These are phyloP conservation scores for Byssoonygena ceratinophila DNA, from an alignment of 2,329 filamentous ascomycete genomes.

Conservation along the genomic window DNA sequence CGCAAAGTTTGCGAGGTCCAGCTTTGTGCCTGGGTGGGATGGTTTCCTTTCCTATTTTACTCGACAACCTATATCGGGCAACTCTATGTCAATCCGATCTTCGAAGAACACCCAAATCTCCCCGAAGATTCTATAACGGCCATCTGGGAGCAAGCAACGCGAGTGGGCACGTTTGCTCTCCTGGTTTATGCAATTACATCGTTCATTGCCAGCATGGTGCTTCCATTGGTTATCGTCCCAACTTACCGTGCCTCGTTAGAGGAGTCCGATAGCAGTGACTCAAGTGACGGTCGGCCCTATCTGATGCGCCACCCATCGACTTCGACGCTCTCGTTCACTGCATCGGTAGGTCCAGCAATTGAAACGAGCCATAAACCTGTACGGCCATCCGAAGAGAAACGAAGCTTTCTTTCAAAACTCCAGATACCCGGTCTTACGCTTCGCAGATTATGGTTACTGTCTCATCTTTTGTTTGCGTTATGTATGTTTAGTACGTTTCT, in stretches of 20 bases:
- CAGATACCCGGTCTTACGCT: constrained; percentile 77
- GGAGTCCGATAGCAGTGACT: background rate
- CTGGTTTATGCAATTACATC: constrained; percentile 81
- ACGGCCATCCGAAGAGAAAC: constrained; percentile 16
- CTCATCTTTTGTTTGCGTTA: constrained; percentile 69
- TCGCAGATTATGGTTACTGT: constrained; percentile 74
- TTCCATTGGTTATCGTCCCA: constrained; percentile 76
- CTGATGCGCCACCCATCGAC: constrained; percentile 24
- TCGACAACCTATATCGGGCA: constrained; percentile 89
- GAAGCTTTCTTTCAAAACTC: constrained; percentile 48
- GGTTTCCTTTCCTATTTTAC: constrained; percentile 94
- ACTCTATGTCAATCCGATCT: constrained; percentile 76
- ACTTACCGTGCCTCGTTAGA: constrained; percentile 46
- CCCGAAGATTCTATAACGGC: constrained; percentile 62
- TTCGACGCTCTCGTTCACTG: constrained; percentile 26
- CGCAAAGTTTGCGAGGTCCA: constrained; percentile 71
- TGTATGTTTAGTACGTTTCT: constrained; percentile 78
- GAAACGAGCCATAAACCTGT: constrained; percentile 16
- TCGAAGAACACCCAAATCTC: constrained; percentile 68
- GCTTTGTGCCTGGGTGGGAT: constrained; percentile 84
- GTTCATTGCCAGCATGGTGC: constrained; percentile 65
- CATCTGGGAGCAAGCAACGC: constrained; percentile 74
- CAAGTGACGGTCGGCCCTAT: constrained; percentile 14
- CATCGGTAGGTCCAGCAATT: constrained; percentile 25
- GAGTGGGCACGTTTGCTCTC: constrained; percentile 78